A percentile compares a stretch with the other conserved stretches of the same genome.
These are phyloP conservation scores for Camellia lanceoleosa DNA, from an alignment of 148 eudicot genomes.

Conservation along the genomic window DNA sequence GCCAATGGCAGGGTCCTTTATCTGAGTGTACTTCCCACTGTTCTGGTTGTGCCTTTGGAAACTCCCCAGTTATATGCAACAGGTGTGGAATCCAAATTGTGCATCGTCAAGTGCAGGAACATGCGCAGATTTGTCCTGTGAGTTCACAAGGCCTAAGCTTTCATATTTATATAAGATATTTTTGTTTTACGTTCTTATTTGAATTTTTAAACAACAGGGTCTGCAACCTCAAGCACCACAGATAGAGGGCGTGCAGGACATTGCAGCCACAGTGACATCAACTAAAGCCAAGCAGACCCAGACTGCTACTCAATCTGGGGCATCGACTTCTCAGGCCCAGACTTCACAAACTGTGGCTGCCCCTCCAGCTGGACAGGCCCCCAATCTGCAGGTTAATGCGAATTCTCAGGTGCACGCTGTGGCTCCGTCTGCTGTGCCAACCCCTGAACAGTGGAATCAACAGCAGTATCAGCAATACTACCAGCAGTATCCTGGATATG, in stretches of 20 bases:
- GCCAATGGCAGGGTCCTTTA: conserved; percentile 88
- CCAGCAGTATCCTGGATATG: conserved; percentile 74
- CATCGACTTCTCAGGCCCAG: conserved; percentile 51
- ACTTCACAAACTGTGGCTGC: conserved; percentile 44
- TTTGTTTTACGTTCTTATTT: not conserved
- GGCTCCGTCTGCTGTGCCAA: conserved; percentile 47
- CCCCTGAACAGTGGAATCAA: conserved; percentile 77
- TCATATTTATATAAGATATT: not conserved
- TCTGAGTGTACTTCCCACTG: conserved; percentile 72
- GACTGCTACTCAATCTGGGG: conserved; percentile 34
- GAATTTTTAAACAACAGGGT: conserved; percentile 40
- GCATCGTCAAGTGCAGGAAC: conserved; percentile 96
- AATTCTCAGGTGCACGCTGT: conserved; percentile 42
- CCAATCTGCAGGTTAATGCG: conserved; percentile 41
- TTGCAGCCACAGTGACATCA: conserved; percentile 34
- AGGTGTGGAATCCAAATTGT: conserved; percentile 79
- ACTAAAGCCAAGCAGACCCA: conserved; percentile 42
- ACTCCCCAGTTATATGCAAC: conserved; percentile 88
- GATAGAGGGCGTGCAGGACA: conserved; percentile 34
- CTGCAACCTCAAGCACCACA: conserved; percentile 53
- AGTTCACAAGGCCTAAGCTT: conserved; percentile 30
- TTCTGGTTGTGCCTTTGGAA: conserved; percentile 78
- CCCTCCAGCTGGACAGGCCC: conserved; percentile 38
- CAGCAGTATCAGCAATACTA: conserved; percentile 78
- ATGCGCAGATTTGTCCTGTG: conserved; percentile 79